phyloP scores from a whole-genome alignment of 306 rosid genomes.

The Hippophae tibetana region DNA sequence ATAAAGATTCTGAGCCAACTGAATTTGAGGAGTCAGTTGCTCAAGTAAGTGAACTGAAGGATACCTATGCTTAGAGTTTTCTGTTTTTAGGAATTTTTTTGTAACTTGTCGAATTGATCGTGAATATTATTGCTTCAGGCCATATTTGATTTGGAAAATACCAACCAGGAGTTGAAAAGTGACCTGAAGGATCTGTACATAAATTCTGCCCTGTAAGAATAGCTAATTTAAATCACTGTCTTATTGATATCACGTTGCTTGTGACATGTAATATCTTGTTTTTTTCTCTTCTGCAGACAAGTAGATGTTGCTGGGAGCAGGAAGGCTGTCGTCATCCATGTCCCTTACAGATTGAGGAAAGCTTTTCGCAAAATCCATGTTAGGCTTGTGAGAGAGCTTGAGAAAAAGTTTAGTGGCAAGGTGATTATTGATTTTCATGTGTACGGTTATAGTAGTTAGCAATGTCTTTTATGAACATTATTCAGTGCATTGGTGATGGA shows the following conservation, averaged over 20 bases:
- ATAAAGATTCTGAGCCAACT: constrained; percentile 53
- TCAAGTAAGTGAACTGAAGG: constrained; percentile 32
- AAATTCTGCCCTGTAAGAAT: constrained; percentile 66
- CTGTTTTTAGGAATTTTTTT: neutral
- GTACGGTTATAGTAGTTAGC: neutral
- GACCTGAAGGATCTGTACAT: constrained; percentile 88
- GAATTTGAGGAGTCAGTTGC: constrained; percentile 70
- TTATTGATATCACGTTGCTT: neutral
- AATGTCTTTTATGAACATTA: neutral
- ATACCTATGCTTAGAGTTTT: neutral
- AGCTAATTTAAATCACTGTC: neutral
- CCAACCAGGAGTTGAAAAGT: constrained; percentile 77
- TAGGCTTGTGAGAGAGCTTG: constrained; percentile 84
- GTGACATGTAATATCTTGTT: neutral
- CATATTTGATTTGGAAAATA: constrained; percentile 62
- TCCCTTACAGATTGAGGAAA: constrained; percentile 73
- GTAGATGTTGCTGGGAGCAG: constrained; percentile 65
- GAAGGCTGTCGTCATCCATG: constrained; percentile 71
- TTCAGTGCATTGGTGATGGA: neutral
- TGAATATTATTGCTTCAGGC: constrained; percentile 29
- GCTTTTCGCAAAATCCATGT: constrained; percentile 68
- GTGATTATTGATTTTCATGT: constrained; percentile 16
- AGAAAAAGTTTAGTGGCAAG: constrained; percentile 88
- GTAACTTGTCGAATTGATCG: neutral
- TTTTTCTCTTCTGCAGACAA: constrained; percentile 35